Base-by-base conservation (phyloP, 768 basidiomycete species). In the Boletus rubescentipes region DNA sequence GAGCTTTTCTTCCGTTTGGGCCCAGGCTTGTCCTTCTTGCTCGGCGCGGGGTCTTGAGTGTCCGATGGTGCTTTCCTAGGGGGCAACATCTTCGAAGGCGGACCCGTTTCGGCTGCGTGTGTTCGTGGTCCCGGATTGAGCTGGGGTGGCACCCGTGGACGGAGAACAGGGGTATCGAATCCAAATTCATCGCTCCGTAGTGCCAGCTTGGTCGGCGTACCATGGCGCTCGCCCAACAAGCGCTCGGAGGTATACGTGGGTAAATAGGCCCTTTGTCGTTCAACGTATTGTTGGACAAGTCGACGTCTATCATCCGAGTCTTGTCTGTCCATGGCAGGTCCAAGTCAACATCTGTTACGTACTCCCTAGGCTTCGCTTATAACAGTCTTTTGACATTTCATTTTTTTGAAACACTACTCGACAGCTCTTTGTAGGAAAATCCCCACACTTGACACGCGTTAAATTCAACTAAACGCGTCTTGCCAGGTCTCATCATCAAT, bases 121-220 rank as follows among this genome's bases (percentile, higher is more conserved):
- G 40, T 29, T 29, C 38, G 42, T 21, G 43, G 34, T 48, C 29
- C 48, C 26, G 32, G 30, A 12, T 47, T 18, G 37, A 8, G 41
- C 46, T 63, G 50, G n/a, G 49, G 14, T 29, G 51, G 55, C 11
- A 57, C 59, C 9, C 85, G 78, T 32, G 84, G 73, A 57, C 77
- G 79, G 35, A 86, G 72, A 31, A 85, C 66, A 16, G 84, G 85
- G 10, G 83, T 86, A 36, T 72, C 77, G 57, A 85, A 80, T 5
- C 75, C 77, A 56, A 72, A 69, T 16, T 61, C 68, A 11, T 61
- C 55, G 12, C 46, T 53, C 32, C 34, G 51, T 37, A 37, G 47
- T 4, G 20, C n/a, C n/a, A n/a, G 21, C 39, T 52, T 55, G 36
- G 54, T 16, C 8, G 62, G 67, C 5, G 63, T 61, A 18, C 32